Percentiles rank a stretch among this genome's conserved stretches.
Conservation (phyloP, 257 asterid species). For the Forsythia viridissima region DNA sequence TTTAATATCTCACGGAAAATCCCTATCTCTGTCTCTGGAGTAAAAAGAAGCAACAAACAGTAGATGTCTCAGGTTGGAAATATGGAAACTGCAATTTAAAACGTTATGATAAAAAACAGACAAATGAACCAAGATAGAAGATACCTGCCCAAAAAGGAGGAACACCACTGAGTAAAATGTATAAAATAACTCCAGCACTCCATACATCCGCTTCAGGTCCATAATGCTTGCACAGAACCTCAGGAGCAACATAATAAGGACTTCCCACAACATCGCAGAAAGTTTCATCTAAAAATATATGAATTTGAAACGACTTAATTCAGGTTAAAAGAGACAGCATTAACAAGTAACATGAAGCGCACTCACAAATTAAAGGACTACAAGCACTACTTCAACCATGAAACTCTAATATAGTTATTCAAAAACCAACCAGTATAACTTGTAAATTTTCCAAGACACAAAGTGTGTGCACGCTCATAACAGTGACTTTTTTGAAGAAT, state of each 20-base stretch:
- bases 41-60: conserved; percentile 16
- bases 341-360: too few relatives aligned
- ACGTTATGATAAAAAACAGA: background rate
- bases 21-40: conserved; percentile 59
- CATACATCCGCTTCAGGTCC: conserved; percentile 63
- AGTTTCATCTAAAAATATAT: conserved; percentile 39
- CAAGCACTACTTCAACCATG: too few relatives aligned
- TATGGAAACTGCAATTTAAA: background rate
- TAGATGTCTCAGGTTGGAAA: background rate
- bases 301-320: background rate
- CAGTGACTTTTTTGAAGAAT: too few relatives aligned
- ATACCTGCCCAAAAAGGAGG: conserved; percentile 71
- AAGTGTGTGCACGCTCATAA: too few relatives aligned
- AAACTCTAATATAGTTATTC: too few relatives aligned
- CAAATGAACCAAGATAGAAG: background rate
- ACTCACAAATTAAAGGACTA: too few relatives aligned
- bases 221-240: conserved; percentile 53
- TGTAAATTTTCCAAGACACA: too few relatives aligned
- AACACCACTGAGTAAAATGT: conserved; percentile 60
- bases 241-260: conserved; percentile 66
- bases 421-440: too few relatives aligned
- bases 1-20: conserved; percentile 57
- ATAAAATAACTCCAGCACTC: conserved; percentile 64
- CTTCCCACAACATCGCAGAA: conserved; percentile 60
- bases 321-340: too few relatives aligned